Base-by-base conservation (phyloP, 495 filamentous ascomycete species). In the Talaromyces liani region DNA sequence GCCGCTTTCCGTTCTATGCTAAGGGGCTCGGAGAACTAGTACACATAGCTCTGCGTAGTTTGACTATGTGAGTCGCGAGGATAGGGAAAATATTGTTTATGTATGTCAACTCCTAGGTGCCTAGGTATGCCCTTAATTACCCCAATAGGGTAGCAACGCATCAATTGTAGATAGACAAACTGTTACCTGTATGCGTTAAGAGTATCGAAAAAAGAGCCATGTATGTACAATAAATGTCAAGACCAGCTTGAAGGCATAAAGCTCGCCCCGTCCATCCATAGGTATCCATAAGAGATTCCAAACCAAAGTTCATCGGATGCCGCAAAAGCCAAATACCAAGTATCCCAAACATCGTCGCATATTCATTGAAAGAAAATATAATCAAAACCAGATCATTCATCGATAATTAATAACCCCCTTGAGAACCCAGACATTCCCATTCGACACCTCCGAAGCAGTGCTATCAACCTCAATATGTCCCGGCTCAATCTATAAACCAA, bases 371-470 rank as follows among this genome's bases (percentile, higher is more conserved):
- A 60, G 4, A 31, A 9, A 6, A 60, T 45, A 39, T 2, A 60
- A 9, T 1, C 7, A 58, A 27, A 58, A 0, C 16, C 2, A 12
- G 7, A 3, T 10, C 31, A 45, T 3, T 47, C 60, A 65, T 51
- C 36, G 67, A 47, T 89, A 90, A 63, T 89, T 90, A 53, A 90
- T 76, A 34, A 87, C 87, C 4, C 75, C 75, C 62, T 88, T 88
- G 47, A 92, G 67, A 18, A 91, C 81, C 88, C 88, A 91, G 31
- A 96, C 85, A 72, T 97, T 89, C 18, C 93, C 93, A 73, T 97
- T 97, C 3, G 84, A 82, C 25, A 95, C 92, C 58, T 81, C 79
- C 68, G 87, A 85, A 0, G 85, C 87, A 62, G 95, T 73, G 58
- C 77, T 84, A 33, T 85, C 82, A 18, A 97, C 88, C 69, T 91